phyloP scores from a whole-genome alignment of 768 basidiomycete species.

The Pleurotus pulmonarius region DNA sequence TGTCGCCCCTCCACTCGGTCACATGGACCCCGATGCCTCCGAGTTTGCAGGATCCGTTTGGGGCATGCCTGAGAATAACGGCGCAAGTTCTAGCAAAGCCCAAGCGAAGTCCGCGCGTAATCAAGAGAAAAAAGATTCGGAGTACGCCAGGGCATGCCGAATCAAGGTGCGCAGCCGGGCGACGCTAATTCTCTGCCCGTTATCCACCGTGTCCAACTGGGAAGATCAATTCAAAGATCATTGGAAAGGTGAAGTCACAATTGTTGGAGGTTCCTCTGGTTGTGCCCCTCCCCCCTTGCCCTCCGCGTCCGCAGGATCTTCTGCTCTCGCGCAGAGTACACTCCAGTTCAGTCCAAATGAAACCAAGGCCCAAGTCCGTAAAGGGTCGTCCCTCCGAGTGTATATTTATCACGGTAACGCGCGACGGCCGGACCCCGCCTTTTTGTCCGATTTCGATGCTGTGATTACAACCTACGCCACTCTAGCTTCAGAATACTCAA shows the following conservation, averaged over 20 bases:
- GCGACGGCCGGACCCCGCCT: conserved; percentile 80
- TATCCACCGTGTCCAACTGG: conserved; percentile 98
- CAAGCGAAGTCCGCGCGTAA: conserved; percentile 64
- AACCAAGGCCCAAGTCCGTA: conserved; percentile 28
- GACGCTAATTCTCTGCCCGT: conserved; percentile 93
- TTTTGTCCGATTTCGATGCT: conserved; percentile 90
- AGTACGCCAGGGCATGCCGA: conserved; percentile 64
- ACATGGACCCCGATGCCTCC: conserved; percentile 31
- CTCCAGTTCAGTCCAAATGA: conserved; percentile 23
- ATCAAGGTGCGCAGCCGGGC: conserved; percentile 84
- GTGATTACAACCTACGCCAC: conserved; percentile 98
- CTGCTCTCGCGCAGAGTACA: conserved; percentile 28
- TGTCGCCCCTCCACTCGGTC: conserved; percentile 32
- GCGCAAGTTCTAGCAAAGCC: conserved; percentile 41
- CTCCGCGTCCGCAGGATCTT: conserved; percentile 31
- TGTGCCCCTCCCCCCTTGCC: conserved; percentile 29
- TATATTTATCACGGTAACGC: conserved; percentile 96
- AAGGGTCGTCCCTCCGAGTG: conserved; percentile 64
- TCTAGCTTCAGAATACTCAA: conserved; percentile 91
- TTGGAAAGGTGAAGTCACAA: conserved; percentile 84
- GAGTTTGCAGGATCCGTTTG: conserved; percentile 82
- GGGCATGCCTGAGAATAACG: conserved; percentile 65
- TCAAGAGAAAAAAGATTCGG: conserved; percentile 70
- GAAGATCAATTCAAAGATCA: conserved; percentile 98
- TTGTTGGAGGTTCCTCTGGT: conserved; percentile 73